Base-by-base conservation (phyloP, 108 stramenopile genomes). In the Cyclotella kingstonii region DNA sequence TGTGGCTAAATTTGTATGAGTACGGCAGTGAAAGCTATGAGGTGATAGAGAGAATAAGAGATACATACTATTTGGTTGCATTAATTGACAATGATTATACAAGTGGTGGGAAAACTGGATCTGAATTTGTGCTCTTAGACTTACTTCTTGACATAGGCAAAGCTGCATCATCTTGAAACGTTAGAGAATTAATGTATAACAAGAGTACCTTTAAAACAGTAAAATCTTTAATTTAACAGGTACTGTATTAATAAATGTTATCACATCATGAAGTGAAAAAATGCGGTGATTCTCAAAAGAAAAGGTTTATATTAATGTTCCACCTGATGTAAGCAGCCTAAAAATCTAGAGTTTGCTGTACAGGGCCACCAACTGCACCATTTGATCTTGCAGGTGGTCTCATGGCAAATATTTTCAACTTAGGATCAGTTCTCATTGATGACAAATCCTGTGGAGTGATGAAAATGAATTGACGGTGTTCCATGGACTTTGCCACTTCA, bases 391-490 rank as follows among this genome's bases (percentile, higher is more conserved):
- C 68, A 1, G 87, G 87, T 15, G 84, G 76, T 29, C 70, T 80
- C 83, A 88, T 70, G 38, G 83, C 70, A 51, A 84, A 70, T 31
- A 95, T 80, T 44, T 81, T 85, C 43, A 95, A 44, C 65, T 70
- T 85, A 0, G 68, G 63, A 30, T 77, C 60, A 14, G 84, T 76
- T 2, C 54, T 41, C 7, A 91, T 47, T 22, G 75, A 81, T 23
- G 86, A 85, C 27, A 98, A 49, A 54, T 93, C 91, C 61, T 95
- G 91, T 0, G 96, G 97, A 30, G 98, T 98, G 49, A 99, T 96
- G 70, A 97, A 93, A 47, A 98, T 93, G 64, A 97, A 98, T 52
- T 97, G 93, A 5, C 91, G 86, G 56, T 93, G 81, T 18, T 68
- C 65, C 85, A 93, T 87, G n/a, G 50, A 41, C 54, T 72, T 84